A percentile compares a stretch with the other conserved stretches of the same genome.
Evolutionary conservation across 2,329 filamentous ascomycete genomes (phyloP).

Genomic region (Penicillium sp.): DNA sequence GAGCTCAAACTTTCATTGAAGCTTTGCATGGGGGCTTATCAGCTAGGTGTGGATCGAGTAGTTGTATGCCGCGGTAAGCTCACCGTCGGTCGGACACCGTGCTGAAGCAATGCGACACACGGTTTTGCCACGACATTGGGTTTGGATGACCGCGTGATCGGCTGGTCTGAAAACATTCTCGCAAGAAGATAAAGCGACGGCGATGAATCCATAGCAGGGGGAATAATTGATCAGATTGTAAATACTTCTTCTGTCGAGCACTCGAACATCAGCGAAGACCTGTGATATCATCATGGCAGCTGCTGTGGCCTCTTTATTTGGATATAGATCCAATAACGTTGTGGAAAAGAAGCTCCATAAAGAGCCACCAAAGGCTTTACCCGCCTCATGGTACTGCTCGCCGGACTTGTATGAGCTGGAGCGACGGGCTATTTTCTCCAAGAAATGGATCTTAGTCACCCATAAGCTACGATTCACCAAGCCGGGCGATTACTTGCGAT

Average conservation of each 20-base stretch:
- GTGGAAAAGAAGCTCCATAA: background rate
- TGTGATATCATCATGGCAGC: conserved; percentile 17
- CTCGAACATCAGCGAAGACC: background rate
- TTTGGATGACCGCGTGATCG: conserved; percentile 14
- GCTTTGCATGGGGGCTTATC: background rate
- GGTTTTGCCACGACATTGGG: background rate
- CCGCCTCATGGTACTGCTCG: conserved; percentile 22
- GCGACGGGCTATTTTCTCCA: conserved; percentile 24
- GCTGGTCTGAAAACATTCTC: background rate
- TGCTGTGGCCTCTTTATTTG: conserved; percentile 22
- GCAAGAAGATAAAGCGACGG: background rate
- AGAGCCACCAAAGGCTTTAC: conserved; percentile 20
- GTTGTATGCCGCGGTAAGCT: background rate
- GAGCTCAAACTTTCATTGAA: background rate
- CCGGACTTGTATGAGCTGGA: conserved; percentile 25
- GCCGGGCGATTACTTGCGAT: conserved; percentile 60
- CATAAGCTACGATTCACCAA: conserved; percentile 38
- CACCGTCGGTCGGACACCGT: conserved; percentile 13
- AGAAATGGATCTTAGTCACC: conserved; percentile 24
- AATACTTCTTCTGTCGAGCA: background rate
- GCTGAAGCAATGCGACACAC: background rate
- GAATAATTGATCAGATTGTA: background rate
- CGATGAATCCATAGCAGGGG: background rate
- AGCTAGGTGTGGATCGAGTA: background rate
- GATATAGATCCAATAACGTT: conserved; percentile 16